A percentile compares a stretch with the other conserved stretches of the same genome.
Evolutionary conservation across 2,329 filamentous ascomycete genomes (phyloP).

Genomic region (Epichloe scottii): DNA sequence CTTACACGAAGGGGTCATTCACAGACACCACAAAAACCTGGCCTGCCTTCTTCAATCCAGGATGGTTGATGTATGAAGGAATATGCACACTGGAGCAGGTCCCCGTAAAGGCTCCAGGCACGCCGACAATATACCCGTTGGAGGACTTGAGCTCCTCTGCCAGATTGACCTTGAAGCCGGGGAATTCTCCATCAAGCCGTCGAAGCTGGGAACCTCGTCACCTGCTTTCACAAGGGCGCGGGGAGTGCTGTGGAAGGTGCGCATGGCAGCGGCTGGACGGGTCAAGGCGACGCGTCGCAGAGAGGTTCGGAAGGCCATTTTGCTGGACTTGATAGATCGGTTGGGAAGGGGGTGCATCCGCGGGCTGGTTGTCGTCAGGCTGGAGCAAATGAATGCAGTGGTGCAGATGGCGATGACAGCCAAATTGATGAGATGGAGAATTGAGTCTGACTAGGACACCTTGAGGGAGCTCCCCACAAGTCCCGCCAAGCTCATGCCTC

Average conservation of each 20-base stretch:
- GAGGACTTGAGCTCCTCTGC: slow-evolving; percentile 58
- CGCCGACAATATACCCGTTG: slow-evolving; percentile 73
- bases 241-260: slow-evolving; percentile 52
- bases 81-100: slow-evolving; percentile 55
- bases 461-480: too few relatives aligned
- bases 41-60: slow-evolving; percentile 65
- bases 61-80: slow-evolving; percentile 73
- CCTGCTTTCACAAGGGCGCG: slow-evolving; percentile 59
- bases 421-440: not conserved
- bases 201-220: slow-evolving; percentile 64
- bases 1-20: slow-evolving; percentile 91
- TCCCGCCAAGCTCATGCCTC: too few relatives aligned
- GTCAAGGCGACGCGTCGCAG: slow-evolving; percentile 21
- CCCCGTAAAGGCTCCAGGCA: slow-evolving; percentile 63
- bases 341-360: not conserved
- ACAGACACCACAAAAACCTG: slow-evolving; percentile 83
- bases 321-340: not conserved
- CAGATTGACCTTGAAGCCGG: slow-evolving; percentile 83
- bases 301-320: slow-evolving; percentile 26
- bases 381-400: not conserved
- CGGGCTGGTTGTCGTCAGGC: not conserved
- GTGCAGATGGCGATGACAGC: not conserved
- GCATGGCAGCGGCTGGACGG: slow-evolving; percentile 16
- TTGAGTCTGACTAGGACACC: not conserved
- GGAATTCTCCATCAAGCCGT: slow-evolving; percentile 73